Conservation (phyloP, 208 protist genomes). For the Pavlovales sp. region DNA sequence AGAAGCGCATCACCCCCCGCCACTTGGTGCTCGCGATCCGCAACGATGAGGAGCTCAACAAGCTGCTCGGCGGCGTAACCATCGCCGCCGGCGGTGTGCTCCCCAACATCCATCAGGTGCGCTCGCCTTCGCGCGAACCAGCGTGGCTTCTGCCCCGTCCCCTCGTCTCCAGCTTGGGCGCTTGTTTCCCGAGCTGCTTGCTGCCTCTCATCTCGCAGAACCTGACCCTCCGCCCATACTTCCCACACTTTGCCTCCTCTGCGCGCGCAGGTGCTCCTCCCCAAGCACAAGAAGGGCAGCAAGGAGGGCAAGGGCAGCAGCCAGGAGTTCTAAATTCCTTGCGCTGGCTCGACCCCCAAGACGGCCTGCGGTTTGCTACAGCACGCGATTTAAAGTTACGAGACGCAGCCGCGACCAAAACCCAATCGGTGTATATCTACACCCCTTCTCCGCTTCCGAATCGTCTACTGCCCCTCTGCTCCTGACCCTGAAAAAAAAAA, state of each 20-base stretch:
- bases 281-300: slow-evolving; percentile 59
- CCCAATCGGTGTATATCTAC: background rate
- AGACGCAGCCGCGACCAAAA: background rate
- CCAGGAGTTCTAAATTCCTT: slow-evolving; percentile 31
- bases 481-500: no score
- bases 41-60: slow-evolving; percentile 90
- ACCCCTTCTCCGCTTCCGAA: background rate
- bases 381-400: no score
- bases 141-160: no score
- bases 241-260: no score
- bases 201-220: no score
- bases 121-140: no score
- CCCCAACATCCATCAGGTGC: slow-evolving; percentile 81
- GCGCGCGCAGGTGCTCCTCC: slow-evolving; percentile 65
- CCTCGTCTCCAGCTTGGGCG: no score
- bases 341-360: no score
- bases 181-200: no score
- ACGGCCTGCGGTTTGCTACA: no score
- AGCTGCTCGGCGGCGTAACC: slow-evolving; percentile 79
- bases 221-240: no score
- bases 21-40: slow-evolving; percentile 85
- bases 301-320: background rate
- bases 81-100: slow-evolving; percentile 88
- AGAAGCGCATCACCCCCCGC: slow-evolving; percentile 81
- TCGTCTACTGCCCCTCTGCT: no score